phyloP scores from a whole-genome alignment of 305 asterid species.

The Solanum hybrid region DNA sequence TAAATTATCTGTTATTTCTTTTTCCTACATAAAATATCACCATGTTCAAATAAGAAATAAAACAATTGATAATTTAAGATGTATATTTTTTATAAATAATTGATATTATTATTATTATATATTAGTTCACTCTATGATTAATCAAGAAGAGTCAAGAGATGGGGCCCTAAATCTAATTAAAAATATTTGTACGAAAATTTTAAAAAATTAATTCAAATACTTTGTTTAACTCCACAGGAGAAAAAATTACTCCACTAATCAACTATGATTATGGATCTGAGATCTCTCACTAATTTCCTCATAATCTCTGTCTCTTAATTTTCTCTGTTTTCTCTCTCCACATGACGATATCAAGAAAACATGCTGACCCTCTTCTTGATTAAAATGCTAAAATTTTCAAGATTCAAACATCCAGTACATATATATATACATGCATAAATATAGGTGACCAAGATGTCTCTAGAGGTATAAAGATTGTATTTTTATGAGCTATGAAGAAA shows the following conservation, averaged over 20 bases:
- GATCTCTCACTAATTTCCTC: neutral
- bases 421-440: neutral
- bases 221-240: neutral
- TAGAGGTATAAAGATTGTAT: neutral
- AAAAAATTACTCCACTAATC: neutral
- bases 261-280: constrained; percentile 15
- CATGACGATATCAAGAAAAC: neutral
- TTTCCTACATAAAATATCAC: neutral
- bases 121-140: neutral
- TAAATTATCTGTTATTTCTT: neutral
- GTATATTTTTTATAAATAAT: too few relatives aligned
- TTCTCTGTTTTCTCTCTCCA: neutral
- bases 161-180: neutral
- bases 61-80: neutral
- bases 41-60: neutral
- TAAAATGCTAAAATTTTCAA: neutral
- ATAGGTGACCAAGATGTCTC: neutral
- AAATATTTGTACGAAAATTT: neutral
- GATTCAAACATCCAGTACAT: neutral
- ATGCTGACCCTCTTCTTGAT: neutral
- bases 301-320: neutral
- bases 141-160: neutral
- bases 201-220: neutral
- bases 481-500: neutral
- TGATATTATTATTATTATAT: too few relatives aligned